Conservation (phyloP, 805 yeast species). For the Zygosaccharomyces rouxii region DNA sequence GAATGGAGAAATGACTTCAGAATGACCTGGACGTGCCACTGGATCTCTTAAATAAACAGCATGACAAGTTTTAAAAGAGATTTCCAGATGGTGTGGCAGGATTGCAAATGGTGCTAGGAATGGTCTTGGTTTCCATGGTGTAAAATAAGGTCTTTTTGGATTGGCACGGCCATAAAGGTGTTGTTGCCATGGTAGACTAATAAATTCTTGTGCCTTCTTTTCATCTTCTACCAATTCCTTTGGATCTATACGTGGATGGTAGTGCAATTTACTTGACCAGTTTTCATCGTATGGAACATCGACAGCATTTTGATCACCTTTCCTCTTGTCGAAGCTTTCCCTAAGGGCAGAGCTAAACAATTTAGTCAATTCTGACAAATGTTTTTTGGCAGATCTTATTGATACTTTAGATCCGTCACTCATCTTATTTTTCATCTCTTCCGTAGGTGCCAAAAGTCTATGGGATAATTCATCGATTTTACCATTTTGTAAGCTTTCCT, state of each 20-base stretch:
- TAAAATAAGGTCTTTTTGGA: constrained; percentile 76
- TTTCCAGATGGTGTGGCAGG: constrained; percentile 86
- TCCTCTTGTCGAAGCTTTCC: constrained; percentile 29
- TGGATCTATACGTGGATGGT: constrained; percentile 41
- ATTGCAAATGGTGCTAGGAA: constrained; percentile 90
- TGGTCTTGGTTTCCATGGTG: constrained; percentile 96
- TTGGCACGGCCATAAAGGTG: constrained; percentile 74
- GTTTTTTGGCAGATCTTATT: constrained; percentile 27
- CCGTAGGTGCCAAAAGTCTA: constrained; percentile 20
- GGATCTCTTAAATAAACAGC: constrained; percentile 97
- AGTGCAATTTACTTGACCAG: constrained; percentile 47
- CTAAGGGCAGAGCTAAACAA: constrained; percentile 26
- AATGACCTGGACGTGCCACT: constrained; percentile 92
- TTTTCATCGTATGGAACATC: constrained; percentile 43
- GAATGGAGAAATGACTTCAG: constrained; percentile 92
- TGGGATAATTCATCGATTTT: constrained; percentile 16
- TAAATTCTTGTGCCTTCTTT: constrained; percentile 38
- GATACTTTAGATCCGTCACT: constrained; percentile 23
- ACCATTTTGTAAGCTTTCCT: constrained; percentile 10
- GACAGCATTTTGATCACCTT: constrained; percentile 18
- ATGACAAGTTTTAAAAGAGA: constrained; percentile 87
- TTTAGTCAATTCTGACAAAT: constrained; percentile 26
- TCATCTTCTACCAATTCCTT: constrained; percentile 51
- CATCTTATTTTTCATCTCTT: constrained; percentile 22
- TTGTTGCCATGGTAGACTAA: constrained; percentile 76